Evolutionary conservation across 345 rosid genomes (phyloP), one percentile per base, ranked within the genome.

Genomic region (Populus ilicifolia): DNA sequence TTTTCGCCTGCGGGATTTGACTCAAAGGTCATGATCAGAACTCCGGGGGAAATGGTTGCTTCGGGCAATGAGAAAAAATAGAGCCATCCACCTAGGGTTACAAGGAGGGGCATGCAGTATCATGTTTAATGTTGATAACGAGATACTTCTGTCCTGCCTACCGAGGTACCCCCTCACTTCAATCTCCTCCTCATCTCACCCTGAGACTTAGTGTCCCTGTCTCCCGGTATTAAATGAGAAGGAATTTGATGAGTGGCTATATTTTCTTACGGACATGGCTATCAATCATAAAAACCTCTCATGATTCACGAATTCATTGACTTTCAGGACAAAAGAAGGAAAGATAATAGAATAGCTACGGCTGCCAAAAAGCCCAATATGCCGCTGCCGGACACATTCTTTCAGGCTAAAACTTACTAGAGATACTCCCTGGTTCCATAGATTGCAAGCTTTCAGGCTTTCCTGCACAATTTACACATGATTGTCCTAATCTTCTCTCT

Each of bases 41-140:
- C 17, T 14, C 50, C 36, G 36, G 50, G 50, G 17, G 5, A 6
- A 0, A 6, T 72, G 35, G 30, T 25, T 6, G 61, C 4, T 9
- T 9, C 44, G 44, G 13, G 3, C 13, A 9, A 41, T 2, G 33
- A 23, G n/a, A 59, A 25, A 8, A n/a, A 39, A 73, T 2, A 4
- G 76, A 70, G 44, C 5, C 9, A 27, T 14, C 2, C 17, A 16
- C 54, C 1, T 50, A 44, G 68, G 78, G 74, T 38, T 7, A 35
- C 30, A 0, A 46, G 12, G 29, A 74, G 76, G 50, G 5, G 61
- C 80, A 65, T 11, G 79, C 69, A 75, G 86, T 77, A 73, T 86
- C 81, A 41, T 80, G 72, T 63, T 82, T 77, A 84, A 86, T 89
- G 88, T 79, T 86, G 89, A 87, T 50, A 81, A 76, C 25, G 78